Conservation (phyloP, 2,329 filamentous ascomycete species). For the Monosporascus sp. region DNA sequence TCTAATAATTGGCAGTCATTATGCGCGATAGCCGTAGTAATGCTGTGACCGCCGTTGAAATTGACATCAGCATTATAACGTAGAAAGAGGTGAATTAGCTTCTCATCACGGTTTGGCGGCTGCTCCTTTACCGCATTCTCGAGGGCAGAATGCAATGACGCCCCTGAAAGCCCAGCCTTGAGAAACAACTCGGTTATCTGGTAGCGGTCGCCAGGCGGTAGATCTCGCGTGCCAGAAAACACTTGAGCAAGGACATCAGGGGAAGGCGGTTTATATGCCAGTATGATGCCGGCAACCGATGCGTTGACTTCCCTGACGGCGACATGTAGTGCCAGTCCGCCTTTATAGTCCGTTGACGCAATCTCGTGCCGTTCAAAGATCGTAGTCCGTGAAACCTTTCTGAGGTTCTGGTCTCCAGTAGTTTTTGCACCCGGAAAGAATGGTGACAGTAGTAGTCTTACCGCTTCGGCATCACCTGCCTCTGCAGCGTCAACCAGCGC, state of each 20-base stretch:
- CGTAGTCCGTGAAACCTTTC: slow-evolving; percentile 24
- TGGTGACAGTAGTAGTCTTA: slow-evolving; percentile 44
- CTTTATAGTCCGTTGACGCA: slow-evolving; percentile 48
- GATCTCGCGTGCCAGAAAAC: slow-evolving; percentile 42
- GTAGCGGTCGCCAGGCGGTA: slow-evolving; percentile 39
- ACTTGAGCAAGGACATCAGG: slow-evolving; percentile 41
- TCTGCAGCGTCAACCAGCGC: slow-evolving; percentile 46
- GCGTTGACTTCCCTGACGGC: slow-evolving; percentile 42
- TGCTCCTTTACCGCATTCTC: slow-evolving; percentile 48
- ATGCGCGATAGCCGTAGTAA: slow-evolving; percentile 43
- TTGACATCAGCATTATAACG: slow-evolving; percentile 49
- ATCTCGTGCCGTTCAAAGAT: slow-evolving; percentile 40
- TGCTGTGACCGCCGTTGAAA: slow-evolving; percentile 44
- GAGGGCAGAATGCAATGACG: slow-evolving; percentile 43
- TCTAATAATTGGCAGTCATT: slow-evolving; percentile 42
- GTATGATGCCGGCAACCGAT: slow-evolving; percentile 39
- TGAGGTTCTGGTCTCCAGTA: slow-evolving; percentile 20
- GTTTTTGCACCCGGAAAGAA: slow-evolving; percentile 35
- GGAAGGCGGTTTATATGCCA: slow-evolving; percentile 40
- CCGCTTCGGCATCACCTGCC: slow-evolving; percentile 41
- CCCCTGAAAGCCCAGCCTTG: slow-evolving; percentile 39
- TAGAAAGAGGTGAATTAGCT: slow-evolving; percentile 47
- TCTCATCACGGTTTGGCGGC: slow-evolving; percentile 41
- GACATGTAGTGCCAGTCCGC: slow-evolving; percentile 44
- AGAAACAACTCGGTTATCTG: slow-evolving; percentile 47